Evolutionary conservation across 768 basidiomycete genomes (phyloP), one percentile per base, ranked within the genome.

Genomic region (Clitopilus passeckerianus): DNA sequence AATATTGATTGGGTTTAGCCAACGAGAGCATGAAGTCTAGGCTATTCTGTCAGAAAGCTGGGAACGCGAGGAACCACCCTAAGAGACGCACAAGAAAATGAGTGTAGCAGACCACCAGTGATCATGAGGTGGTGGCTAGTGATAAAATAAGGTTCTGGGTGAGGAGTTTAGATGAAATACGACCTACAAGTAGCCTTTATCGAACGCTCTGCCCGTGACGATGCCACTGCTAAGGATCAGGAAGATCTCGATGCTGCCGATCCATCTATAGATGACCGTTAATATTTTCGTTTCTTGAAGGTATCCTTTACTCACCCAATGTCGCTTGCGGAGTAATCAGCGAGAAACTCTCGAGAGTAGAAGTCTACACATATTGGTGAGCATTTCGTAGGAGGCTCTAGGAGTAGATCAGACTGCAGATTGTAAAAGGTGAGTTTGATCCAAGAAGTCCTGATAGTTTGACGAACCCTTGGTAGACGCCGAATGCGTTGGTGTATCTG

Each of bases 1-100:
- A 78, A 61, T 73, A 75, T 58, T 69, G 59, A 22, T 70, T 63
- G 2, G 68, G 65, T 27, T 75, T 64, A 16, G 70, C 62, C n/a
- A 74, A 56, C 8, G 70, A 75, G 10, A 72, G 60, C 70, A 72
- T 72, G 59, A 75, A 72, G 22, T 59, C 64, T 65, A 43, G 1
- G 5, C 37, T 20, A n/a, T 16, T 0, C 15, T 20, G 30, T 23
- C 37, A 15, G 37, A n/a, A 41, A 9, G 3, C 5, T 41, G 5
- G 37, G 37, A 41, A 12, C 10, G n/a, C 34, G 12, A 41, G 37
- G 37, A n/a, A n/a, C 27, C 3, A 30, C 7, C 7, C 7, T 8
- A n/a, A 37, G 35, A 50, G 46, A 20, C 58, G 15, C 57, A 63
- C 62, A 65, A 15, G 60, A 61, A 37, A 65, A 57, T 1, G 63